Evolutionary conservation across 1,284 basidiomycete species (phyloP).

Genomic region (Psilocybe mexicana): DNA sequence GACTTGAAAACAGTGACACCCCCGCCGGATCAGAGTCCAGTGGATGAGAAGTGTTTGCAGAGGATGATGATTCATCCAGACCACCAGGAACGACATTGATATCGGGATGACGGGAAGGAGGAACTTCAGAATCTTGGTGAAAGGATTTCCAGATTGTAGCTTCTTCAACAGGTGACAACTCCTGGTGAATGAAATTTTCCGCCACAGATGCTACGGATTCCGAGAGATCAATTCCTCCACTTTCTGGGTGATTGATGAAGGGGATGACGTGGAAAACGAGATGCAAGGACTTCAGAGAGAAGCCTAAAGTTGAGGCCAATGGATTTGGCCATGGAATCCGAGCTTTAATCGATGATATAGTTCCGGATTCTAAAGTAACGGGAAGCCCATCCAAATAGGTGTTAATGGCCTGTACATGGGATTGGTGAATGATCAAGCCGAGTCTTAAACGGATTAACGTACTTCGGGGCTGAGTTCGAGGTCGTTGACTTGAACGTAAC

Average conservation of each 20-base stretch:
- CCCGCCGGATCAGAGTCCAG: conserved; percentile 64
- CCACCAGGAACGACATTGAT: conserved; percentile 63
- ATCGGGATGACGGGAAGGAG: conserved; percentile 25
- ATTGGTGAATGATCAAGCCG: conserved; percentile 7
- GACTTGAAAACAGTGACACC: conserved; percentile 80
- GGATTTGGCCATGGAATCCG: conserved; percentile 79
- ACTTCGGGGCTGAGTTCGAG: conserved; percentile 80
- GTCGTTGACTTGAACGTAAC: conserved; percentile 83
- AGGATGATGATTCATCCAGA: conserved; percentile 54
- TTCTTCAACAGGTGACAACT: conserved; percentile 73
- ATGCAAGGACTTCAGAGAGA: conserved; percentile 64
- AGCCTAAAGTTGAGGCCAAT: conserved; percentile 66
- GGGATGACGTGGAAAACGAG: conserved; percentile 59
- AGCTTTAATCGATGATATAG: conserved; percentile 71
- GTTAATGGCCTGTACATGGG: conserved; percentile 72
- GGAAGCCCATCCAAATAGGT: conserved; percentile 68
- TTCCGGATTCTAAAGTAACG: conserved; percentile 68
- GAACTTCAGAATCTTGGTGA: conserved; percentile 37
- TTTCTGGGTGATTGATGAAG: conserved; percentile 19
- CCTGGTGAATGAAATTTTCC: conserved; percentile 83
- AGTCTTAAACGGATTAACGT: conserved; percentile 31
- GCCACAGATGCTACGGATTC: conserved; percentile 81
- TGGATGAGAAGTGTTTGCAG: conserved; percentile 38
- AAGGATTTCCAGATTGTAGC: conserved; percentile 73
- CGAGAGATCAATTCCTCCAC: conserved; percentile 52